Percentiles rank a stretch among this genome's conserved stretches.
Conservation (phyloP, 371 early-diverging fungal genomes). For the Mortierella sp. region DNA sequence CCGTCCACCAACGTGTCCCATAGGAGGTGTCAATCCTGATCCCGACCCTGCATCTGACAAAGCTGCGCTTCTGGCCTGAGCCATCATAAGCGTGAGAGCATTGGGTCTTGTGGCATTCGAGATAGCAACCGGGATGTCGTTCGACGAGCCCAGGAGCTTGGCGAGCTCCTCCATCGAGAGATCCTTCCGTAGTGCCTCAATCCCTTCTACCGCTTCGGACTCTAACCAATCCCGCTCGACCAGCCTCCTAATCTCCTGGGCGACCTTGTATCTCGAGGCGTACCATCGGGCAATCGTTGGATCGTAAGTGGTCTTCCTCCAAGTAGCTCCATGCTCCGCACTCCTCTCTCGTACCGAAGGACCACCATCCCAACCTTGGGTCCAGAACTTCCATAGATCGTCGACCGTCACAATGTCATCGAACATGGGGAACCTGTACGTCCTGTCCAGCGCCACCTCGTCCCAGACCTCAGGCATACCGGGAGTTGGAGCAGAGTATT, state of each 20-base stretch:
- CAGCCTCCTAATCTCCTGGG: background rate
- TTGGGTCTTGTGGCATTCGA: background rate
- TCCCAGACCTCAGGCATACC: background rate
- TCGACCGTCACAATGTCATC: background rate
- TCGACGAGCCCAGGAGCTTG: background rate
- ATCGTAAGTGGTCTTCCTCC: background rate
- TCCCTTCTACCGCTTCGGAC: background rate
- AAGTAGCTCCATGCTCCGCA: background rate
- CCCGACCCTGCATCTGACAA: background rate
- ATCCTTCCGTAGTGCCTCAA: background rate
- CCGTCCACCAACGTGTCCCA: slow-evolving; percentile 5
- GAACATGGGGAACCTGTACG: background rate
- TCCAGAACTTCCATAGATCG: slow-evolving; percentile 2
- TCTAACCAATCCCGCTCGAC: background rate
- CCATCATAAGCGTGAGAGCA: background rate
- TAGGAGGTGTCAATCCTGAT: background rate
- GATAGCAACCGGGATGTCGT: background rate
- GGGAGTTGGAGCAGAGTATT: background rate
- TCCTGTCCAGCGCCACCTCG: background rate
- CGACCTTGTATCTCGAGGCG: background rate
- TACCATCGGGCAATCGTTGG: background rate
- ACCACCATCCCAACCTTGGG: background rate
- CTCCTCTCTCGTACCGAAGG: background rate
- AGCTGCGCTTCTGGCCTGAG: background rate
- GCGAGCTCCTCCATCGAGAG: background rate